Base-by-base conservation (phyloP, 345 rosid genomes). In the Salix udensis region DNA sequence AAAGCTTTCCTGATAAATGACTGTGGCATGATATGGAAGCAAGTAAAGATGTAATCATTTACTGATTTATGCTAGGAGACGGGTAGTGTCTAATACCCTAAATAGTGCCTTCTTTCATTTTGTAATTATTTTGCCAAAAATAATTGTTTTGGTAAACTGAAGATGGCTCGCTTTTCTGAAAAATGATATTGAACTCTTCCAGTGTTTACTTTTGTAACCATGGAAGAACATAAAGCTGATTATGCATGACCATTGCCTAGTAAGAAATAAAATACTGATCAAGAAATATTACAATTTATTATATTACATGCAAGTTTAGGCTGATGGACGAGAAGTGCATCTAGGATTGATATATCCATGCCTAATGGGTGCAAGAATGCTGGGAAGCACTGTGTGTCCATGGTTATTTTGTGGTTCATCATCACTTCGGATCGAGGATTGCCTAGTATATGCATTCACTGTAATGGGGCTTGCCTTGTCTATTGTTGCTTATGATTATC, bases 291-390 rank as follows among this genome's bases (percentile, higher is more conserved):
- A 53, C 3, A 62, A 52, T 36, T 40, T 48, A n/a, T 70, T 76
- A 65, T 28, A 37, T 67, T 31, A 15, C 58, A 36, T 77, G 60
- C 61, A 39, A 65, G 26, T 73, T 82, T 75, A 96, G 99, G 98
- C 99, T 86, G 99, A 96, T 84, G 99, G 98, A 53, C 82, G 97
- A 78, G 97, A 88, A 87, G 92, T 93, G 80, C 81, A 85, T 81
- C 88, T 96, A 23, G 99, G 97, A 53, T 81, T 93, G 85, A 84
- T 93, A 77, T 91, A 89, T 82, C 92, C 97, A 53, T 93, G 93
- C 82, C 75, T 96, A 69, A 74, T 91, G 86, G 97, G 93, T 55
- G 85, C 99, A 87, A 92, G 96, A 84, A 96, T 96, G 98, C 89
- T 92, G 40, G 99, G 99, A 48, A 93, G 97, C 83, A 89, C 97